These are phyloP conservation scores for Ogataea nitratoaversa DNA, from an alignment of 805 yeast species.

Conservation along the genomic window DNA sequence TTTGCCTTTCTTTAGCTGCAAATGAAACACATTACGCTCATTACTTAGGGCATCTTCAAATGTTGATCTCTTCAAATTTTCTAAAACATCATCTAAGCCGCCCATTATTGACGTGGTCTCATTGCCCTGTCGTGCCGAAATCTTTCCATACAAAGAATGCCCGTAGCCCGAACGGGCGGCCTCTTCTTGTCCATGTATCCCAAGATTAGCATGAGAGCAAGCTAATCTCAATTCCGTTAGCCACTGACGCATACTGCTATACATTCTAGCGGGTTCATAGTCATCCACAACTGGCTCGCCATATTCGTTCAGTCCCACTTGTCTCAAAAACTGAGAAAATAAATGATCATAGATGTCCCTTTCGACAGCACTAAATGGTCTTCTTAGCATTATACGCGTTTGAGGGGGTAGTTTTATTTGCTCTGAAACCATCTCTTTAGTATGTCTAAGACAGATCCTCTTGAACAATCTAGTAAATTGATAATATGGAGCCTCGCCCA, in stretches of 20 bases:
- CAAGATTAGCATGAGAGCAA: constrained; percentile 72
- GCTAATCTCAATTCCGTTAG: constrained; percentile 64
- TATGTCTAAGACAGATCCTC: constrained; percentile 65
- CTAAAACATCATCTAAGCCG: constrained; percentile 66
- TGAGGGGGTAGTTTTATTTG: constrained; percentile 82
- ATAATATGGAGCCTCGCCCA: constrained; percentile 23
- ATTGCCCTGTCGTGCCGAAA: too few relatives aligned
- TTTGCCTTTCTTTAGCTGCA: constrained; percentile 61
- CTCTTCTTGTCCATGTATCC: constrained; percentile 11
- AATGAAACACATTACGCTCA: constrained; percentile 44
- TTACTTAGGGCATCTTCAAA: constrained; percentile 41
- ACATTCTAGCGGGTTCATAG: constrained; percentile 44
- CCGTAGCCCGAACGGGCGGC: too few relatives aligned
- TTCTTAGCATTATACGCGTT: constrained; percentile 58
- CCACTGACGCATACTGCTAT: constrained; percentile 61
- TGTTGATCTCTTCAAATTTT: constrained; percentile 57
- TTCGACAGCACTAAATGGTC: constrained; percentile 80
- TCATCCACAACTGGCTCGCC: constrained; percentile 47
- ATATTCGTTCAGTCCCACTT: constrained; percentile 49
- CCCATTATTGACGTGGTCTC: constrained; percentile 29
- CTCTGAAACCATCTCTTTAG: constrained; percentile 74
- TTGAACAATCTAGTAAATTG: constrained; percentile 53
- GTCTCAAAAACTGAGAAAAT: constrained; percentile 53
- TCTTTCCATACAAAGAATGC: too few relatives aligned
- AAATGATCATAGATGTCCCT: constrained; percentile 73